These are phyloP conservation scores for Pseudoneurospora amorphoporcata DNA, from an alignment of 495 filamentous ascomycete genomes.

Conservation along the genomic window DNA sequence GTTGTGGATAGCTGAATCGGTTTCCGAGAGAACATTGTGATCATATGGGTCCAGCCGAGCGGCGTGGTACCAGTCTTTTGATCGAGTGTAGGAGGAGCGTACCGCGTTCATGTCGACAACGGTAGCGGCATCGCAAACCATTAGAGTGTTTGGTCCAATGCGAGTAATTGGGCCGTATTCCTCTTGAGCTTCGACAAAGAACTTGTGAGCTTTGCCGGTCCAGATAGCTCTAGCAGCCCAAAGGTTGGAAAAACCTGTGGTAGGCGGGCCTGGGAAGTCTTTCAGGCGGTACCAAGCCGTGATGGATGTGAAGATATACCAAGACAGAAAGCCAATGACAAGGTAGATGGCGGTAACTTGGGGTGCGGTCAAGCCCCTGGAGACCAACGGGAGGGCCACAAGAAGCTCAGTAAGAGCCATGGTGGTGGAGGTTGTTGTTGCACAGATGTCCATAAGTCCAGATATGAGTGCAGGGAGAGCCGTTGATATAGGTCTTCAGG, in stretches of 20 bases:
- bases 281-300: constrained; percentile 12
- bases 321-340: background rate
- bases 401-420: background rate
- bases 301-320: constrained; percentile 1
- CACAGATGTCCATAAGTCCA: background rate
- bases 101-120: constrained; percentile 16
- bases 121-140: constrained; percentile 21
- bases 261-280: constrained; percentile 12
- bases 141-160: constrained; percentile 25
- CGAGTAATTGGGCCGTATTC: constrained; percentile 37
- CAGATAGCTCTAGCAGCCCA: background rate
- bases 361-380: background rate
- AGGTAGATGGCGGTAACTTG: background rate
- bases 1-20: constrained; percentile 25
- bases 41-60: constrained; percentile 2
- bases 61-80: background rate
- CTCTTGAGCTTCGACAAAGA: constrained; percentile 9
- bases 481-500: background rate
- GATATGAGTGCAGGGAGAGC: background rate
- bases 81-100: constrained; percentile 7
- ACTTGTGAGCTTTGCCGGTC: background rate
- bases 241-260: constrained; percentile 12
- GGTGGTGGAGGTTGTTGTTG: background rate
- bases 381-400: background rate
- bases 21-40: constrained; percentile 18